phyloP scores from a whole-genome alignment of 148 eudicot genomes.

The Dianthus caryophyllus region DNA sequence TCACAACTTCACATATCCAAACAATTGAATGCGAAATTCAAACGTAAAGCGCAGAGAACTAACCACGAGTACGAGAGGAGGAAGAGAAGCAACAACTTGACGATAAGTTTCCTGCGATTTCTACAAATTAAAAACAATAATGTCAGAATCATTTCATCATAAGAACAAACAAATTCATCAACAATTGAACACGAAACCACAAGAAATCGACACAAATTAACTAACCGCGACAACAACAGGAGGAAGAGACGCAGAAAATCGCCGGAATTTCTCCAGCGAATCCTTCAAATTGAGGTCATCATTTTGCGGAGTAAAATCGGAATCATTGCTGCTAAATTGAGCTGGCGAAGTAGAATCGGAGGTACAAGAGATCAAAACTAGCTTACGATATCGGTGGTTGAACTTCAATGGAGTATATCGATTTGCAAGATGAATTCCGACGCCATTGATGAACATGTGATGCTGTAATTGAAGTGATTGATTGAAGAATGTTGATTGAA shows the following conservation, averaged over 20 bases:
- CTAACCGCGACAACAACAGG: slow-evolving; percentile 28
- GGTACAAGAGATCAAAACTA: slow-evolving; percentile 23
- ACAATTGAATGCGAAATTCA: not conserved
- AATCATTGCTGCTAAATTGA: slow-evolving; percentile 2
- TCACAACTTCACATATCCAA: not conserved
- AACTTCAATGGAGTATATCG: slow-evolving; percentile 17
- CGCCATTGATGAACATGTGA: slow-evolving; percentile 21
- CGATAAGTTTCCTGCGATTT: slow-evolving; percentile 1
- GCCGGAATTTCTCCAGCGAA: slow-evolving; percentile 11
- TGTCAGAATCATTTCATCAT: not conserved
- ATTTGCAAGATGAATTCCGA: slow-evolving; percentile 23
- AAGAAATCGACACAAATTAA: not conserved
- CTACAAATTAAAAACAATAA: not conserved
- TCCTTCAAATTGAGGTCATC: slow-evolving; percentile 10
- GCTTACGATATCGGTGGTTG: slow-evolving; percentile 9
- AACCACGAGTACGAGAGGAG: slow-evolving; percentile 8
- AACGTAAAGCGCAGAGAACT: not conserved
- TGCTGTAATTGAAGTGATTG: slow-evolving; percentile 9
- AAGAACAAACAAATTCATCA: not conserved
- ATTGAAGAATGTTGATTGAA: not conserved
- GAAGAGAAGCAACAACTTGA: slow-evolving; percentile 11
- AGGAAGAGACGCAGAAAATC: slow-evolving; percentile 23
- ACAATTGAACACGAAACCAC: not conserved
- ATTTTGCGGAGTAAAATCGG: not conserved
- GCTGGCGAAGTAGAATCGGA: slow-evolving; percentile 13